These are phyloP conservation scores for Chenopodium formosanum DNA, from an alignment of 148 eudicot species.

Conservation along the genomic window DNA sequence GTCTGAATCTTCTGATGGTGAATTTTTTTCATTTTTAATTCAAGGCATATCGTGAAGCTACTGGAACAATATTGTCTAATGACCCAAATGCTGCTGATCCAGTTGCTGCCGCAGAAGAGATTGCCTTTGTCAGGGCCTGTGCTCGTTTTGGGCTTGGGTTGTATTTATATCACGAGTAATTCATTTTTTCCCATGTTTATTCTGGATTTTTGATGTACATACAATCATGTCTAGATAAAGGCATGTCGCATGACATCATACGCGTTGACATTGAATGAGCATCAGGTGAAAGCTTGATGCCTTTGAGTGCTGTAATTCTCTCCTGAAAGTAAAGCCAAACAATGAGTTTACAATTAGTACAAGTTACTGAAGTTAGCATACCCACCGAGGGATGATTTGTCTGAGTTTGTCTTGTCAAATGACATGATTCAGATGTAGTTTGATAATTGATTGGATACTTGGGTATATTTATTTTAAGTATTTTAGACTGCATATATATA, in stretches of 20 bases:
- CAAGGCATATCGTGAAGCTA: constrained; percentile 94
- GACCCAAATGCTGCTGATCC: constrained; percentile 46
- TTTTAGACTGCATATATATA: too few species aligned
- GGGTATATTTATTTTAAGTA: too few species aligned
- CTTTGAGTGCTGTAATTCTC: constrained; percentile 11
- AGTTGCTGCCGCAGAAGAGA: constrained; percentile 92
- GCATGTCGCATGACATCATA: constrained; percentile 19
- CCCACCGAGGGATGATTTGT: not conserved
- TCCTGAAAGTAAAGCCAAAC: constrained; percentile 7
- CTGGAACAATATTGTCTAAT: constrained; percentile 64
- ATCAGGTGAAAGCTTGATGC: constrained; percentile 13
- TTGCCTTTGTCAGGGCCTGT: constrained; percentile 89
- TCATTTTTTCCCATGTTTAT: constrained; percentile 2
- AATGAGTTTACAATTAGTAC: constrained; percentile 6
- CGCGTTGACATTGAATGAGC: constrained; percentile 17
- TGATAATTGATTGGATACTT: not conserved
- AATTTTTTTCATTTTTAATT: constrained; percentile 8
- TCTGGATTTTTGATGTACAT: constrained; percentile 35
- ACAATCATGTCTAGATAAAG: constrained; percentile 31
- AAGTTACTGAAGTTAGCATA: not conserved
- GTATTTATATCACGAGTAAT: constrained; percentile 79
- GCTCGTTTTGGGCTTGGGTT: constrained; percentile 98
- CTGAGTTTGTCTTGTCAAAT: not conserved
- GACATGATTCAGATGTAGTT: not conserved
- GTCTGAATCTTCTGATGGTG: constrained; percentile 7